Percentiles rank a stretch among this genome's conserved stretches.
phyloP scores from a whole-genome alignment of 352 stramenopile species.

The Phytophthora uliginosa region DNA sequence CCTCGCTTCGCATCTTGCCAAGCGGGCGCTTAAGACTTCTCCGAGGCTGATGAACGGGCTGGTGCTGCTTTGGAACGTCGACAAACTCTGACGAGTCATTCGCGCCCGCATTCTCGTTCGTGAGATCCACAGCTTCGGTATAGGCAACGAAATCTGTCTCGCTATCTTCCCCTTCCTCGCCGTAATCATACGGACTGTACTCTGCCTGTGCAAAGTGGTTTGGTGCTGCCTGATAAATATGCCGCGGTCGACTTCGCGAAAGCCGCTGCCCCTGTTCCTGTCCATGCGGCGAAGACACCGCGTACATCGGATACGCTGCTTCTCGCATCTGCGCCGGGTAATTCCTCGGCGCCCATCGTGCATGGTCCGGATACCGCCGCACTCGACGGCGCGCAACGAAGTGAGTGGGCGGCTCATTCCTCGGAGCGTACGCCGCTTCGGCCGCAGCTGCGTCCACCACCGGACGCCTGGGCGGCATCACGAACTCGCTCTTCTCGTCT shows the following conservation, averaged over 20 bases:
- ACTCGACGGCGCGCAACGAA: conserved; percentile 31
- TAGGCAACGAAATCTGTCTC: conserved; percentile 14
- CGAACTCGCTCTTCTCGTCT: conserved; percentile 44
- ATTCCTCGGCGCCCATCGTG: conserved; percentile 23
- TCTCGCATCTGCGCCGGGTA: conserved; percentile 24
- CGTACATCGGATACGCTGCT: conserved; percentile 26
- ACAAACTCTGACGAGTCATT: conserved; percentile 15
- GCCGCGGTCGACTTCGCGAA: conserved; percentile 3
- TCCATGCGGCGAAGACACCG: conserved; percentile 7
- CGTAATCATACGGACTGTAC: conserved; percentile 28
- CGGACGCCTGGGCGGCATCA: background rate
- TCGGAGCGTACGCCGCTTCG: conserved; percentile 21
- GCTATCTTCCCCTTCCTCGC: conserved; percentile 11
- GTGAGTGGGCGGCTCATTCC: conserved; percentile 11
- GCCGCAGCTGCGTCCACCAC: background rate
- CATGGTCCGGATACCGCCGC: conserved; percentile 25
- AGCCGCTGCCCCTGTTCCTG: conserved; percentile 19
- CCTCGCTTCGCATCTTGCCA: conserved; percentile 28
- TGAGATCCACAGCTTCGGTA: conserved; percentile 24
- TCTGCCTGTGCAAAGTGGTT: conserved; percentile 23
- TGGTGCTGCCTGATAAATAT: conserved; percentile 28
- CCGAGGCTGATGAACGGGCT: conserved; percentile 25
- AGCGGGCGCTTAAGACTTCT: conserved; percentile 37
- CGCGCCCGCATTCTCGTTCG: conserved; percentile 19
- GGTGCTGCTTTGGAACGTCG: conserved; percentile 16